A percentile compares a stretch with the other conserved stretches of the same genome.
These are phyloP conservation scores for Hymenoscyphus infarciens DNA, from an alignment of 2,329 filamentous ascomycete genomes.

Conservation along the genomic window DNA sequence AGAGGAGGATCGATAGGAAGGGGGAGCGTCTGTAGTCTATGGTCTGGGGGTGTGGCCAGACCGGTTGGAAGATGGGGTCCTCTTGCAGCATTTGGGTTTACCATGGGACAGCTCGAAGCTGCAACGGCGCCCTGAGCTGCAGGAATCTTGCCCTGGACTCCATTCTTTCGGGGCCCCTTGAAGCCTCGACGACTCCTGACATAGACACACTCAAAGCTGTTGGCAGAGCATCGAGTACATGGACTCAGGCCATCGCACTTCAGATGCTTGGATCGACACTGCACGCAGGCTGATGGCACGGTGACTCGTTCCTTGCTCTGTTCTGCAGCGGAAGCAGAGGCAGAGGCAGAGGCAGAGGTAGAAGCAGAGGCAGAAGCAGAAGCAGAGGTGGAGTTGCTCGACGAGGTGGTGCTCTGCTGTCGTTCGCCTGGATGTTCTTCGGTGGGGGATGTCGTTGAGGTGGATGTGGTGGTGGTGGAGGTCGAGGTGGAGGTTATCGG, in stretches of 20 bases:
- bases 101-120: slow-evolving; percentile 23
- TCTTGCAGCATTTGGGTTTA: slow-evolving; percentile 24
- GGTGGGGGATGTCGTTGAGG: not conserved
- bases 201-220: slow-evolving; percentile 63
- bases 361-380: not conserved
- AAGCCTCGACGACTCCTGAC: slow-evolving; percentile 71
- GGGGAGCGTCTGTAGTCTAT: slow-evolving; percentile 24
- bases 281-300: slow-evolving; percentile 24
- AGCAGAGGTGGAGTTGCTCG: slow-evolving; percentile 2
- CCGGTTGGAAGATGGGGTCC: slow-evolving; percentile 25
- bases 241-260: slow-evolving; percentile 70
- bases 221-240: slow-evolving; percentile 61
- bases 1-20: slow-evolving; percentile 20
- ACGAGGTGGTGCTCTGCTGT: not conserved
- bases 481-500: slow-evolving; percentile 1
- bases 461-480: slow-evolving; percentile 8
- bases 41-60: slow-evolving; percentile 30
- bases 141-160: slow-evolving; percentile 32
- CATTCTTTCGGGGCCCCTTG: slow-evolving; percentile 58
- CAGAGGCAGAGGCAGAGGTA: not conserved
- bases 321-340: not conserved
- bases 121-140: slow-evolving; percentile 21
- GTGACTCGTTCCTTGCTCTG: slow-evolving; percentile 16
- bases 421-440: not conserved
- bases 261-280: slow-evolving; percentile 51